Evolutionary conservation across 2,329 filamentous ascomycete genomes (phyloP).

Genomic region (Sporothrix inflata): DNA sequence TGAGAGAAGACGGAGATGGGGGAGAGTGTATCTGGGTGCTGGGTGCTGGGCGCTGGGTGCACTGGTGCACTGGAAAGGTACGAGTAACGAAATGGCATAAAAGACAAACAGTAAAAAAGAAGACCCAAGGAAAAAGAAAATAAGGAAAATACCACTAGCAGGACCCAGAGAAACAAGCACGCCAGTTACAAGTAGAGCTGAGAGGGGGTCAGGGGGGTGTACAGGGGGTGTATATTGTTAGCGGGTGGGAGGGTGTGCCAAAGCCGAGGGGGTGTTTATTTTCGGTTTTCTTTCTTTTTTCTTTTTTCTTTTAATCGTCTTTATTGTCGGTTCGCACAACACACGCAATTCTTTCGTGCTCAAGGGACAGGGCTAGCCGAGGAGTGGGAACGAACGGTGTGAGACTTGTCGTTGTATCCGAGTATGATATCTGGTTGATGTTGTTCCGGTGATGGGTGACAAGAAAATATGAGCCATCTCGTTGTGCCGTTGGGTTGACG

Average conservation of each 20-base stretch:
- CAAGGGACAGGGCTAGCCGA: neutral
- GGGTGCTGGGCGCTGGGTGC: too few relatives aligned
- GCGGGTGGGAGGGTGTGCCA: neutral
- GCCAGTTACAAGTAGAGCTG: neutral
- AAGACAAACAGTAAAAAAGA: neutral
- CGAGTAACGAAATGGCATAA: neutral
- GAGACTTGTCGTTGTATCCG: neutral
- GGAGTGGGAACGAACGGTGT: neutral
- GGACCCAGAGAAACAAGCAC: conserved; percentile 16
- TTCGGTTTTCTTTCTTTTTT: neutral
- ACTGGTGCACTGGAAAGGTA: neutral
- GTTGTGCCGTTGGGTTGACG: too few relatives aligned
- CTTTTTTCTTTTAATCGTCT: neutral
- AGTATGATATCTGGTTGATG: neutral
- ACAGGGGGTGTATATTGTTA: conserved; percentile 15
- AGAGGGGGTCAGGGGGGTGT: conserved; percentile 1
- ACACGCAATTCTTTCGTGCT: conserved; percentile 13
- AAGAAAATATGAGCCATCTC: neutral
- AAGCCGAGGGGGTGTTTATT: neutral
- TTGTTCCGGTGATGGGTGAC: neutral
- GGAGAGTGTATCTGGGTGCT: neutral
- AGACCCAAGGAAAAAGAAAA: conserved; percentile 12
- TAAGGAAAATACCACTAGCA: conserved; percentile 6
- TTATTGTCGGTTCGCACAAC: neutral
- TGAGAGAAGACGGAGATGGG: neutral